Evolutionary conservation across 2,329 filamentous ascomycete species (phyloP).

Genomic region (Hypoxylon sp.): DNA sequence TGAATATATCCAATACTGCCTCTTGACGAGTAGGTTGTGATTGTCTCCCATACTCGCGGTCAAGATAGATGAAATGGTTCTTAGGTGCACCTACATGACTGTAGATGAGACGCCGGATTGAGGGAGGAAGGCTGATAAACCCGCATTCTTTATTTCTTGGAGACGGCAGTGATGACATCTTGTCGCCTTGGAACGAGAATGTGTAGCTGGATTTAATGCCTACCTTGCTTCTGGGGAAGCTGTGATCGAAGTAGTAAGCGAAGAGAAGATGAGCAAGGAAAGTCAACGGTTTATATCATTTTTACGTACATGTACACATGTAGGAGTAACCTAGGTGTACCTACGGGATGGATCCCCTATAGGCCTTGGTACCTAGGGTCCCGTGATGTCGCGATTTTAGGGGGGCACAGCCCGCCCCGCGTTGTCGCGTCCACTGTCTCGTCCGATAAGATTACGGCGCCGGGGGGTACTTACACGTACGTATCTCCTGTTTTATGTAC

Average conservation of each 20-base stretch:
- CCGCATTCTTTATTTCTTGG: conserved; percentile 4
- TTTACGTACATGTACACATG: not conserved
- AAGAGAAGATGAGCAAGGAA: not conserved
- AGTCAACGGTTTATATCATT: not conserved
- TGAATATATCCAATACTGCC: not conserved
- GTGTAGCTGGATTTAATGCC: not conserved
- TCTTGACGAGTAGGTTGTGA: not conserved
- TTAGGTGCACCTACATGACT: conserved; percentile 1
- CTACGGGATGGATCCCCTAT: not conserved
- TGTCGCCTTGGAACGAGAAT: not conserved
- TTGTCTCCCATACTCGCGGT: not conserved
- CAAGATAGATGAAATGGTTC: conserved; percentile 18
- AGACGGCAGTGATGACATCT: conserved; percentile 1
- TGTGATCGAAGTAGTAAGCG: not conserved
- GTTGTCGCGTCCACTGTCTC: conserved; percentile 6
- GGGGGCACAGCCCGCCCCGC: conserved; percentile 17
- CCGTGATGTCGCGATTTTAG: conserved; percentile 31
- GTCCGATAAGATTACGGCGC: conserved; percentile 17
- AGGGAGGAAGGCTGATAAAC: conserved; percentile 5
- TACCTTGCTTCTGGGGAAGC: not conserved
- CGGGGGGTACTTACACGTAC: conserved; percentile 1
- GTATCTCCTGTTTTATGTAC: not conserved
- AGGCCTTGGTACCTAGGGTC: not conserved
- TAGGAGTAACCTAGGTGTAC: not conserved
- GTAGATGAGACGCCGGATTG: conserved; percentile 14